Percentiles rank a stretch among this genome's conserved stretches.
Evolutionary conservation across 176 grass and related monocot species (phyloP).

Genomic region (Bonia amplexicaulis): DNA sequence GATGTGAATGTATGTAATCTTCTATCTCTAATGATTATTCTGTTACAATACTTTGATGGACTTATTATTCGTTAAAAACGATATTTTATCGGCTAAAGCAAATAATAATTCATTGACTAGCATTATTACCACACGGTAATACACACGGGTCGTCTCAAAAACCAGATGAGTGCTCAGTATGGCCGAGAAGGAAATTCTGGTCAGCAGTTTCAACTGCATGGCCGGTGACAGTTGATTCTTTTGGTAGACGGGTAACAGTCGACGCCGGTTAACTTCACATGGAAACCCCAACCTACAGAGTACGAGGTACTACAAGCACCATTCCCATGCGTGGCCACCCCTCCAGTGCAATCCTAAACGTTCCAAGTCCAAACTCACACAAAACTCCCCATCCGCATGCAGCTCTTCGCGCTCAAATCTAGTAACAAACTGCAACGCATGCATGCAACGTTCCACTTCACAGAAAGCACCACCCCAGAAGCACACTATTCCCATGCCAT

Average conservation of each 20-base stretch:
- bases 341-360: constrained; percentile 30
- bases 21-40: no score
- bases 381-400: constrained; percentile 12
- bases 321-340: constrained; percentile 13
- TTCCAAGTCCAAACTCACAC: neutral
- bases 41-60: no score
- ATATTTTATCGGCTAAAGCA: no score
- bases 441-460: constrained; percentile 14
- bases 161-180: no score
- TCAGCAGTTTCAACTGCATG: neutral
- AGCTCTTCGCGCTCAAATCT: constrained; percentile 17
- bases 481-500: constrained; percentile 37
- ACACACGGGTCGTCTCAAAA: no score
- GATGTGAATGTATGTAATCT: no score
- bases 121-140: no score
- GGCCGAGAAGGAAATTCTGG: no score
- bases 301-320: constrained; percentile 12
- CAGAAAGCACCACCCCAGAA: neutral
- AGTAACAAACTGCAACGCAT: neutral
- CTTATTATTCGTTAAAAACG: no score
- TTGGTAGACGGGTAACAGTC: neutral
- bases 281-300: neutral
- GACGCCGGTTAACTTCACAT: neutral
- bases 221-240: neutral
- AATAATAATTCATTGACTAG: no score